A percentile compares a stretch with the other conserved stretches of the same genome.
phyloP scores from a whole-genome alignment of 139 green algal genomes.

The Chlamydomonas applanata region DNA sequence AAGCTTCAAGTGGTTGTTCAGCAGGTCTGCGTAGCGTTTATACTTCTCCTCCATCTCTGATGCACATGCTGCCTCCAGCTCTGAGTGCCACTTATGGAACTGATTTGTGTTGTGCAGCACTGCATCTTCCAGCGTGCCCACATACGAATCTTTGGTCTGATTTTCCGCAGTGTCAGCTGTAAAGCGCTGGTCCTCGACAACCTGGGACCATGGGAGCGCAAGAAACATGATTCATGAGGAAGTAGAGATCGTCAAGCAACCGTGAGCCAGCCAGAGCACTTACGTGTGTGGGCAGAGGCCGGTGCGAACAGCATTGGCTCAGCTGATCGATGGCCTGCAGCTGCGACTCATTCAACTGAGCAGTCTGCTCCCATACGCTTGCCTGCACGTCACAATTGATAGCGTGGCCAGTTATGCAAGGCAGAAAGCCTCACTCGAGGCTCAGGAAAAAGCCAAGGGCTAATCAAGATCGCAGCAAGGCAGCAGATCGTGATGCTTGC shows the following conservation, averaged over 20 bases:
- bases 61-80: slow-evolving; percentile 79
- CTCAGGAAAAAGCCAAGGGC: background rate
- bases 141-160: slow-evolving; percentile 34
- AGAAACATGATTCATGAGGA: slow-evolving; percentile 1
- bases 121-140: slow-evolving; percentile 61
- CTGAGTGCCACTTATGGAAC: slow-evolving; percentile 88
- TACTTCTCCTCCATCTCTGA: slow-evolving; percentile 87
- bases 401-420: background rate
- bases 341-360: slow-evolving; percentile 60
- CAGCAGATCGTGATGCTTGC: background rate
- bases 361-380: slow-evolving; percentile 63
- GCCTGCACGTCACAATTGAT: slow-evolving; percentile 23
- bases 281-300: slow-evolving; percentile 65
- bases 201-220: slow-evolving; percentile 12
- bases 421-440: background rate
- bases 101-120: slow-evolving; percentile 77
- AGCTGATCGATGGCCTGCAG: slow-evolving; percentile 58
- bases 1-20: slow-evolving; percentile 61
- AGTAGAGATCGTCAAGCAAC: too few relatives aligned
- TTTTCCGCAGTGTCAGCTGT: background rate
- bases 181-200: slow-evolving; percentile 30
- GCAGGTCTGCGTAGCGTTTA: slow-evolving; percentile 63
- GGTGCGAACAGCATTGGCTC: slow-evolving; percentile 38
- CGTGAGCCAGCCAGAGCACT: slow-evolving; percentile 9
- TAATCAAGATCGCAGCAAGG: background rate